Percentiles rank a stretch among this genome's conserved stretches.
These are phyloP conservation scores for Boletellus emodensis DNA, from an alignment of 768 basidiomycete genomes.

Conservation along the genomic window DNA sequence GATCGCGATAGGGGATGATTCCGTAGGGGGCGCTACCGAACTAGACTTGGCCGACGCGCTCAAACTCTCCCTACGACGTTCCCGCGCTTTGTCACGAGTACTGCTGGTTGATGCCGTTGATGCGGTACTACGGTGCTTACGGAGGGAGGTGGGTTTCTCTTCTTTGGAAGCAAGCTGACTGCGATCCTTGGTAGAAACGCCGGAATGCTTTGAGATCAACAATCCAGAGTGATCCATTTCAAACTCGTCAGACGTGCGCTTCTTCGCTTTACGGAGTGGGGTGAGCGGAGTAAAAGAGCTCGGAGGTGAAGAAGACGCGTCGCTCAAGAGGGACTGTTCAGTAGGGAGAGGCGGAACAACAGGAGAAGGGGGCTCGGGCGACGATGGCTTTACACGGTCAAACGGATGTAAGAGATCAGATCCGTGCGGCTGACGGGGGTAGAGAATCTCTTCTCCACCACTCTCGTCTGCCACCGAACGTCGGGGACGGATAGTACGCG, in stretches of 20 bases:
- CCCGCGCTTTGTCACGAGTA: conserved; percentile 45
- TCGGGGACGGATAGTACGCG: conserved; percentile 51
- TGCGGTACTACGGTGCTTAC: conserved; percentile 73
- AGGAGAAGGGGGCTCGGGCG: conserved; percentile 27
- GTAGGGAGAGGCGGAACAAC: conserved; percentile 30
- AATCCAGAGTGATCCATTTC: conserved; percentile 69
- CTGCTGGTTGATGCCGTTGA: conserved; percentile 39
- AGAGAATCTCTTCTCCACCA: conserved; percentile 86
- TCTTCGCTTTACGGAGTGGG: conserved; percentile 55
- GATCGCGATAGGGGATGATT: conserved; percentile 23
- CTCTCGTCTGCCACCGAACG: conserved; percentile 79
- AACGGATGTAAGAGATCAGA: conserved; percentile 30
- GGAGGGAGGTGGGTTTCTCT: conserved; percentile 45
- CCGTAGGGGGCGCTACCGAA: conserved; percentile 6
- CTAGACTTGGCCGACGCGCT: conserved; percentile 37
- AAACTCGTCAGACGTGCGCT: conserved; percentile 79
- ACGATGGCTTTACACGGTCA: conserved; percentile 30
- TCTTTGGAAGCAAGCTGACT: conserved; percentile 36
- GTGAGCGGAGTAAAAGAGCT: conserved; percentile 51
- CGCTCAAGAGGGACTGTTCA: conserved; percentile 29
- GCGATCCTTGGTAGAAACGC: conserved; percentile 30
- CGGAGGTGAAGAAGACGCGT: conserved; percentile 46
- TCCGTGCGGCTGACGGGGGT: conserved; percentile 59
- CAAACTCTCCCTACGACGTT: conserved; percentile 52
- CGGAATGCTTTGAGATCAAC: conserved; percentile 49